Evolutionary conservation across 176 grass and related monocot species (phyloP), one percentile per base, ranked within the genome.

Genomic region (Carex kokanica): DNA sequence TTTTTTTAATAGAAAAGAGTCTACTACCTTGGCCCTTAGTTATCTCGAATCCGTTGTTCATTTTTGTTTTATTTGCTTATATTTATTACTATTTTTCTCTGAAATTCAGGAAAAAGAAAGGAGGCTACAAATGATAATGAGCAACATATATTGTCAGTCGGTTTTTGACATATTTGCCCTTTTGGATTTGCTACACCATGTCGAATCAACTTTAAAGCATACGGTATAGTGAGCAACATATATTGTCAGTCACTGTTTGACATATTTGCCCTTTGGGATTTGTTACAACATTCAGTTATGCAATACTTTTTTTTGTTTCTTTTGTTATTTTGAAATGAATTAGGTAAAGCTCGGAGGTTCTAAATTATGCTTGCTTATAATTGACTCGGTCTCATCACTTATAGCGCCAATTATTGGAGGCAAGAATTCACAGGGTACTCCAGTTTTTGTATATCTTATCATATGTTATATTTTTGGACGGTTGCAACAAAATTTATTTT

Each of bases 101-200:
- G 38, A 56, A 59, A 83, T 89, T 72, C 80, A 91, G 86, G 75
- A 21, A 78, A 90, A 88, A 83, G 78, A 95, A 80, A 79, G 32
- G 56, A 88, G 70, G 53, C 83, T 95, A 49, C 84, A 90, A 82
- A 88, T 54, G 53, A 83, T 89, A 65, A 89, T 99, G 93, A 89
- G 85, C 81, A 93, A 74, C 45, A 93, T 99, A 85, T 45, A 90
- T 29, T 95, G 88, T 84, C 75, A 86, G 11, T 83, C 89, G 18
- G 73, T 99, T 43, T 99, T 89, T 93, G 96, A 99, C 86, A 90
- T 99, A 73, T 95, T 99, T 88, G n/a, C 71, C 80, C 86, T 99
- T 88, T 83, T 92, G 84, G 91, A 93, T 86, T 61, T 89, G 47
- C 70, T 95, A 38, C 79, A 86, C 82, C 93, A 90, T 69, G 84